These are phyloP conservation scores for Aspergillus uvarum DNA, from an alignment of 2,329 filamentous ascomycete species.

Conservation along the genomic window DNA sequence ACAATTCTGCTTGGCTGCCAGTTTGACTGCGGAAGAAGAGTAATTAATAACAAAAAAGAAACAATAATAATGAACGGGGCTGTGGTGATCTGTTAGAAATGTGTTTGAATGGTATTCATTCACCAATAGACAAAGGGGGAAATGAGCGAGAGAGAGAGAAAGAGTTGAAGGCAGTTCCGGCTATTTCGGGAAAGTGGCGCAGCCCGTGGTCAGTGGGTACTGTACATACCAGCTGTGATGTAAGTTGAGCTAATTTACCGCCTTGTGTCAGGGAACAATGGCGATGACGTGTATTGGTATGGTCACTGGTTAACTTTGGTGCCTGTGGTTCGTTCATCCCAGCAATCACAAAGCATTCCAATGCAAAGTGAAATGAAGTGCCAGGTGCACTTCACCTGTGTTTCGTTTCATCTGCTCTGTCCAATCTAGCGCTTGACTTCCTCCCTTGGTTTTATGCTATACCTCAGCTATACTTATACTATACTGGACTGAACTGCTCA, in stretches of 20 bases:
- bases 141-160: neutral
- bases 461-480: no score
- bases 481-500: no score
- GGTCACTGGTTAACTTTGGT: neutral
- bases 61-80: neutral
- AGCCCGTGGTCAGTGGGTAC: neutral
- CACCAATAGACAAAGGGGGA: no score
- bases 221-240: neutral
- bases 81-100: no score
- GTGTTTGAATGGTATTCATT: no score
- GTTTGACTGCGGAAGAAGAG: neutral
- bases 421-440: no score
- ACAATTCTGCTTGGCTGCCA: neutral
- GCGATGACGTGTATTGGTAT: neutral
- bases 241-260: neutral
- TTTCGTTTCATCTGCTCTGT: neutral
- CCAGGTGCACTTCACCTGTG: neutral
- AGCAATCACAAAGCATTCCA: neutral
- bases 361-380: no score
- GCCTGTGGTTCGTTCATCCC: neutral
- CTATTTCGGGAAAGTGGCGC: neutral
- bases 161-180: neutral
- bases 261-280: neutral
- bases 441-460: no score
- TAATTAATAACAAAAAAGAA: neutral